A percentile compares a stretch with the other conserved stretches of the same genome.
Evolutionary conservation across 805 yeast species (phyloP).

Genomic region (Barnettozyma salicaria): DNA sequence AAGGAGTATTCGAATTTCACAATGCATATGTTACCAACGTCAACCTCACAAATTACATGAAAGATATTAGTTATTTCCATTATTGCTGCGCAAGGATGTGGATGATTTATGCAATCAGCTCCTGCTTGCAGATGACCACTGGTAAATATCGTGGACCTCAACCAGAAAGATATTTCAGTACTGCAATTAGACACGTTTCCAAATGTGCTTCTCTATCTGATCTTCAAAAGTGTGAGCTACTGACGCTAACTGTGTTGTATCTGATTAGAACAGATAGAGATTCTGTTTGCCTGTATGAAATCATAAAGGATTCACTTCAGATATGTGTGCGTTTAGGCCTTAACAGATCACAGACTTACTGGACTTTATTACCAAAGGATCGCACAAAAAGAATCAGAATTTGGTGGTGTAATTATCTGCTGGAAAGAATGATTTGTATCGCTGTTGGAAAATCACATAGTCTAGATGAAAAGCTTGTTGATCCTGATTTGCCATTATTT

Average conservation of each 20-base stretch:
- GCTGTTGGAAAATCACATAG: conserved; percentile 56
- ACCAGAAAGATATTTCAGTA: conserved; percentile 51
- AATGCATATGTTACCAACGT: conserved; percentile 38
- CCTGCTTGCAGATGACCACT: conserved; percentile 48
- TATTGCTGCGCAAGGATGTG: conserved; percentile 52
- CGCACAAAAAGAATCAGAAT: conserved; percentile 42
- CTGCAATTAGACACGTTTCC: conserved; percentile 52
- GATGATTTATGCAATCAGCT: conserved; percentile 46
- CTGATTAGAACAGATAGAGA: conserved; percentile 58
- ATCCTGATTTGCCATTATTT: conserved; percentile 43
- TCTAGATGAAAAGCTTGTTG: conserved; percentile 46
- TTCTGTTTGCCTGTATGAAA: conserved; percentile 45
- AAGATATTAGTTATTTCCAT: conserved; percentile 40
- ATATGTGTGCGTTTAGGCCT: conserved; percentile 35
- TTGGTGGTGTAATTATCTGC: conserved; percentile 60
- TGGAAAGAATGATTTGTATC: conserved; percentile 56
- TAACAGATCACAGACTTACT: conserved; percentile 34
- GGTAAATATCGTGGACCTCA: conserved; percentile 51
- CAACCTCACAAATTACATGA: conserved; percentile 29
- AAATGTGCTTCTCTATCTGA: conserved; percentile 35
- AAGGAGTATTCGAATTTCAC: conserved; percentile 45
- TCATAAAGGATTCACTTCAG: conserved; percentile 47
- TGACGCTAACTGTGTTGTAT: conserved; percentile 47
- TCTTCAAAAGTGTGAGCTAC: conserved; percentile 45
- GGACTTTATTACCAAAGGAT: conserved; percentile 21